Percentiles rank a stretch among this genome's conserved stretches.
These are phyloP conservation scores for Apophysomyces ossiformis DNA, from an alignment of 371 early-diverging fungal genomes.

Conservation along the genomic window DNA sequence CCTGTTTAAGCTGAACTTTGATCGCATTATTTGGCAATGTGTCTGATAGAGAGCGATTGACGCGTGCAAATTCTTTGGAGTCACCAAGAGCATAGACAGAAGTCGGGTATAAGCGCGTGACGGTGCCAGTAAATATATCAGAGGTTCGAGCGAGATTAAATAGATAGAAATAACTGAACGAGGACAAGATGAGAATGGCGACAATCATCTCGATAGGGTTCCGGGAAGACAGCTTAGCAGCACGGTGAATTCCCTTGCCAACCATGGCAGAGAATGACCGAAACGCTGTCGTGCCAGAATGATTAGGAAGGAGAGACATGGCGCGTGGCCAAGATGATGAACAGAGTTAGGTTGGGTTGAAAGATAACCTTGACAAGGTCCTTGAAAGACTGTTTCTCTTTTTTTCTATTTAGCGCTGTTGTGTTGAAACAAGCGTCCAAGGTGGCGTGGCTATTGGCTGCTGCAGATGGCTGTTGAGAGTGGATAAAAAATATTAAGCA, in stretches of 20 bases:
- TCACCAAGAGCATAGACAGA: constrained; percentile 52
- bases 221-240: constrained; percentile 40
- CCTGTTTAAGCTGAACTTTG: constrained; percentile 51
- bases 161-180: constrained; percentile 77
- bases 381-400: not conserved
- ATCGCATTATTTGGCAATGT: constrained; percentile 2
- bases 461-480: not conserved
- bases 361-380: constrained; percentile 1
- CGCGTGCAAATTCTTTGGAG: constrained; percentile 28
- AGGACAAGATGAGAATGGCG: constrained; percentile 71
- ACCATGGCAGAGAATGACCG: constrained; percentile 29
- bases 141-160: constrained; percentile 77
- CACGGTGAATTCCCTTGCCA: constrained; percentile 32
- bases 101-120: constrained; percentile 56
- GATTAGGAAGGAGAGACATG: not conserved
- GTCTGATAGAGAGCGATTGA: not conserved
- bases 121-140: constrained; percentile 67
- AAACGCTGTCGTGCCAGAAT: constrained; percentile 18
- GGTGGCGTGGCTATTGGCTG: constrained; percentile 1
- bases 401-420: not conserved
- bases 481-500: not conserved
- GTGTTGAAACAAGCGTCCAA: constrained; percentile 6
- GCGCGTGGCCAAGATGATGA: constrained; percentile 2
- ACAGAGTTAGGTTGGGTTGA: constrained; percentile 1
- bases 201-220: constrained; percentile 87